Conservation (phyloP, 768 basidiomycete species). For the Auricularia heimuer region DNA sequence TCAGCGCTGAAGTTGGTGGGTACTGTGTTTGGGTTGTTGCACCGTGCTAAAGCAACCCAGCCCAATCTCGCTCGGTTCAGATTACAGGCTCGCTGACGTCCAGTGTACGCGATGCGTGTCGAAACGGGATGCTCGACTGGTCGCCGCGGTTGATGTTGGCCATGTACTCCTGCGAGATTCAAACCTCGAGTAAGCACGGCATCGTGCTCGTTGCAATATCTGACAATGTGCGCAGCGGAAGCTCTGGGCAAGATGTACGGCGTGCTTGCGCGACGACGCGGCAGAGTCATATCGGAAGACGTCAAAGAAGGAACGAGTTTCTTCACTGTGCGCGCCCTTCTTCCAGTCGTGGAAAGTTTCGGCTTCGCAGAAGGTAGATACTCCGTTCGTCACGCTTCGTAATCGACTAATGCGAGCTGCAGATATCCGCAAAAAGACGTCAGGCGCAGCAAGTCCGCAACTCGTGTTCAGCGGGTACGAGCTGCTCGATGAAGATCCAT, state of each 20-base stretch:
- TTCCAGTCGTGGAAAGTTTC: slow-evolving; percentile 96
- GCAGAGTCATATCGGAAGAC: slow-evolving; percentile 90
- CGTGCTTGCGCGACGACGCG: slow-evolving; percentile 84
- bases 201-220: neutral
- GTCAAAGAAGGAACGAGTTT: slow-evolving; percentile 97
- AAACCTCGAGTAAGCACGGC: slow-evolving; percentile 74
- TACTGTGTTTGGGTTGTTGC: neutral
- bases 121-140: slow-evolving; percentile 89
- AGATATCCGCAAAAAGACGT: slow-evolving; percentile 95
- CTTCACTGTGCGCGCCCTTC: slow-evolving; percentile 81
- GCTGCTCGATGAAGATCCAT: slow-evolving; percentile 86
- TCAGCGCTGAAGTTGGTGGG: slow-evolving; percentile 61
- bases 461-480: slow-evolving; percentile 97
- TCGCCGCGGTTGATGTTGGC: slow-evolving; percentile 94
- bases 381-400: neutral
- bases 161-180: slow-evolving; percentile 98
- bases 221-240: slow-evolving; percentile 50
- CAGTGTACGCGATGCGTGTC: slow-evolving; percentile 78
- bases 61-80: slow-evolving; percentile 71
- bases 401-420: slow-evolving; percentile 7
- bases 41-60: slow-evolving; percentile 27
- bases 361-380: slow-evolving; percentile 88
- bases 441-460: slow-evolving; percentile 95
- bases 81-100: slow-evolving; percentile 88
- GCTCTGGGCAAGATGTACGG: slow-evolving; percentile 96